These are phyloP conservation scores for Tetrahymena borealis DNA, from an alignment of 73 alveolate species.

Conservation along the genomic window DNA sequence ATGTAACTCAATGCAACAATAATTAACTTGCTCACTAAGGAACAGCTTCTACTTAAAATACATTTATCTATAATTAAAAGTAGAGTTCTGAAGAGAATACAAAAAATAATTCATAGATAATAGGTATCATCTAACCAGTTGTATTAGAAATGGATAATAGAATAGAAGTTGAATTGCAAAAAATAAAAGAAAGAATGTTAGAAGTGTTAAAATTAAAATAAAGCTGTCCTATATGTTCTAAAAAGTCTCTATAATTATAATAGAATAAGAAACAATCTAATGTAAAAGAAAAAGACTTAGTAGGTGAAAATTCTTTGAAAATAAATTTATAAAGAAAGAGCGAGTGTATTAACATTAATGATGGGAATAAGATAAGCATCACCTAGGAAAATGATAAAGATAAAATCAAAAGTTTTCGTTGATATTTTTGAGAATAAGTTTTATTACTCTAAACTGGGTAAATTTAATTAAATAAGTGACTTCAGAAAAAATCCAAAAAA, in stretches of 20 bases:
- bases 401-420: not conserved
- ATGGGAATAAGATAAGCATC: not conserved
- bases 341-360: not conserved
- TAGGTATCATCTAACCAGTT: not conserved
- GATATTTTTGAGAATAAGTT: not conserved
- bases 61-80: not conserved
- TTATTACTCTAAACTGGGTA: not conserved
- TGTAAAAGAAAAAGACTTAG: too few relatives aligned
- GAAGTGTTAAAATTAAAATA: not conserved
- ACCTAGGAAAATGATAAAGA: not conserved
- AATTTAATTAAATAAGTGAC: not conserved
- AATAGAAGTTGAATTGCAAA: not conserved
- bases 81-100: not conserved
- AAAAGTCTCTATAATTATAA: not conserved
- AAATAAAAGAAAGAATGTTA: not conserved
- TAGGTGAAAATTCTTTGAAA: too few relatives aligned
- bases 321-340: not conserved
- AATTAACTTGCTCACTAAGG: not conserved
- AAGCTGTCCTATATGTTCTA: not conserved
- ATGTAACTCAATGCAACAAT: not conserved
- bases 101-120: not conserved
- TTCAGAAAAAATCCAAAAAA: too few relatives aligned
- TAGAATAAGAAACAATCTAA: too few relatives aligned
- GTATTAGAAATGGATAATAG: too few relatives aligned
- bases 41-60: not conserved